These are phyloP conservation scores for Phialocephala subalpina DNA, from an alignment of 2,329 filamentous ascomycete species.

Conservation along the genomic window DNA sequence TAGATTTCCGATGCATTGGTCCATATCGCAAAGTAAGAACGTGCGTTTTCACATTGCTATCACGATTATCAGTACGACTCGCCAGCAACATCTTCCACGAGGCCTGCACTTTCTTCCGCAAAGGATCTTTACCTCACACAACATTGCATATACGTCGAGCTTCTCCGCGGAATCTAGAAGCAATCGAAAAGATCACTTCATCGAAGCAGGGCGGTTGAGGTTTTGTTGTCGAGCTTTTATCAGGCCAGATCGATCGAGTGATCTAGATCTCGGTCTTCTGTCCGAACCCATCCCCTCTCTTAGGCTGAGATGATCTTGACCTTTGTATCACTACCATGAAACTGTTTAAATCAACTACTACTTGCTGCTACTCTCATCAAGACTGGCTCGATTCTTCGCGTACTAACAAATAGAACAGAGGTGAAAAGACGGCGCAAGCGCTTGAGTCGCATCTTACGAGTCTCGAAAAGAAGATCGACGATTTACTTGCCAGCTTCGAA, in stretches of 20 bases:
- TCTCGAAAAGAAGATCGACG: constrained; percentile 63
- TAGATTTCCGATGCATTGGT: constrained; percentile 29
- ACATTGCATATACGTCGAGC: background rate
- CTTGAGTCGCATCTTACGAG: constrained; percentile 61
- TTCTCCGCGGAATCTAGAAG: background rate
- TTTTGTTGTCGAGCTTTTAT: background rate
- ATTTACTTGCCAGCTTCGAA: constrained; percentile 59
- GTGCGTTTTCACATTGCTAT: constrained; percentile 15
- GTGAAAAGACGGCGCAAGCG: constrained; percentile 60
- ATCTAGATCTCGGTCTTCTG: constrained; percentile 9
- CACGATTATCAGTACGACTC: constrained; percentile 15
- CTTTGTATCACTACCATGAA: background rate
- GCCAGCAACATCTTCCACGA: background rate
- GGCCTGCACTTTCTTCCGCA: background rate
- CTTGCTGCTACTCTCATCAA: background rate
- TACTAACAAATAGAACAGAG: constrained; percentile 39
- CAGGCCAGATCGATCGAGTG: constrained; percentile 11
- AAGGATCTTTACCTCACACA: background rate
- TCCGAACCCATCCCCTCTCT: background rate
- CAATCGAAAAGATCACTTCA: too few species aligned
- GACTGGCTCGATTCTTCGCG: constrained; percentile 6
- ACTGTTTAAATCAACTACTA: constrained; percentile 2
- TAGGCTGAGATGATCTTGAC: background rate
- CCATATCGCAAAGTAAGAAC: constrained; percentile 33
- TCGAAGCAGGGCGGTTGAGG: background rate